Base-by-base conservation (phyloP, 2,329 filamentous ascomycete species). In the Phialemoniopsis sp. region DNA sequence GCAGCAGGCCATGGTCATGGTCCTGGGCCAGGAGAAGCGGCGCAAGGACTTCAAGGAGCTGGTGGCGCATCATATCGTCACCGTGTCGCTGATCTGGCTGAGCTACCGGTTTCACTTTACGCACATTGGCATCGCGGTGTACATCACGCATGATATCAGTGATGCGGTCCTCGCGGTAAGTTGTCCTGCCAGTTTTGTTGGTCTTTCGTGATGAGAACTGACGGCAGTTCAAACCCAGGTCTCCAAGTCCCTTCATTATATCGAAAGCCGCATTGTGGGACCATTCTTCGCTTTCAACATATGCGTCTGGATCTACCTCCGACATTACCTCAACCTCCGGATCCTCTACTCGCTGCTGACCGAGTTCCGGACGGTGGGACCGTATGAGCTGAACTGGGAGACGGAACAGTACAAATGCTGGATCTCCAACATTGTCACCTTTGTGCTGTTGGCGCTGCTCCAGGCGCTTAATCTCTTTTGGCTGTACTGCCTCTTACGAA, bases 101-200 rank as follows among this genome's bases (percentile, higher is more conserved):
- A 86, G 81, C 58, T 89, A 87, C 57, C 71, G 81, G 18, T 89
- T 87, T 61, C 84, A 88, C 57, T 89, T 88, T 57, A 85, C 82
- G 1, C 82, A 86, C 58, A 85, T 88, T 62, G 85, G 85, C 7
- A 61, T 88, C 29, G 80, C 81, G 2, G 80, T 88, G 8, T 88
- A 87, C 56, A 79, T 87, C 38, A 88, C 84, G 2, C 82, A 87
- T 54, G 85, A 89, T 52, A 75, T 88, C 37, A 83, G 78, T 21
- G 84, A 88, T 55, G 87, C 87, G 61, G 87, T 87, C 68, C 69
- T 87, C 30, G 84, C 84, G 13, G 81, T 85, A 73, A 61, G 77
- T 53, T 13, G 12, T 15, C 3, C n/a, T 8, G 13, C n/a, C n/a
- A n/a, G n/a, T n/a, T n/a, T 15, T 19, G 7, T 29, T 16, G 29